phyloP scores from a whole-genome alignment of 176 grass and related monocot species.

The Guadua angustifolia region DNA sequence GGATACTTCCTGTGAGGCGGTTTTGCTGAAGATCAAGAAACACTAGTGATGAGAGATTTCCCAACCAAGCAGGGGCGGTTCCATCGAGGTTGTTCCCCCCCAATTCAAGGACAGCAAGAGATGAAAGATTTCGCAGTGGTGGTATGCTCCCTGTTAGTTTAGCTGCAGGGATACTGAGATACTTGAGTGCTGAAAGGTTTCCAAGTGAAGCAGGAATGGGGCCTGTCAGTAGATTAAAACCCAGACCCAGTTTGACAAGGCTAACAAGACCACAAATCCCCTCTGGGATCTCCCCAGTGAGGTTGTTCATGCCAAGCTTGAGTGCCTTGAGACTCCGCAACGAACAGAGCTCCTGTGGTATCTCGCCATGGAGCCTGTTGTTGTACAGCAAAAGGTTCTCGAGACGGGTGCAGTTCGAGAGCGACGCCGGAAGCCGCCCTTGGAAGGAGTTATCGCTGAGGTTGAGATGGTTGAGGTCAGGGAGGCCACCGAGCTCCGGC shows the following conservation, averaged over 20 bases:
- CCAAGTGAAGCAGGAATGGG: not conserved
- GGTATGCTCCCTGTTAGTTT: slow-evolving; percentile 9
- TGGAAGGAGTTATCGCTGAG: too few relatives aligned
- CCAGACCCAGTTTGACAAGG: not conserved
- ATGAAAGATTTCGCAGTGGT: not conserved
- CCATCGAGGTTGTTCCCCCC: slow-evolving; percentile 4
- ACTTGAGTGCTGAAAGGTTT: slow-evolving; percentile 15
- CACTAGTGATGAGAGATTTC: slow-evolving; percentile 32
- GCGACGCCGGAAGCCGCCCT: too few relatives aligned
- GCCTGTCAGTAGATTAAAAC: not conserved
- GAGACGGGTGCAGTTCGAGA: too few relatives aligned
- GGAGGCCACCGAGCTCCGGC: too few relatives aligned
- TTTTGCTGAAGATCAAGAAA: slow-evolving; percentile 22
- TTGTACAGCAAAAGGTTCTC: too few relatives aligned
- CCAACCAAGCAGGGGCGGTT: slow-evolving; percentile 21
- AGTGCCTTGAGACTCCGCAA: too few relatives aligned
- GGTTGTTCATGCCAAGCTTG: too few relatives aligned
- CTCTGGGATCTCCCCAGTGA: too few relatives aligned
- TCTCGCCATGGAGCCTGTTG: too few relatives aligned
- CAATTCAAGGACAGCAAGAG: not conserved
- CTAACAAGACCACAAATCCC: too few relatives aligned
- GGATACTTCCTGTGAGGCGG: slow-evolving; percentile 12
- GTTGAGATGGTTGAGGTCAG: too few relatives aligned
- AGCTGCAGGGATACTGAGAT: not conserved
- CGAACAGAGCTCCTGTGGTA: too few relatives aligned